Evolutionary conservation across 306 rosid genomes (phyloP), one percentile per base, ranked within the genome.

Genomic region (Trifolium dubium): DNA sequence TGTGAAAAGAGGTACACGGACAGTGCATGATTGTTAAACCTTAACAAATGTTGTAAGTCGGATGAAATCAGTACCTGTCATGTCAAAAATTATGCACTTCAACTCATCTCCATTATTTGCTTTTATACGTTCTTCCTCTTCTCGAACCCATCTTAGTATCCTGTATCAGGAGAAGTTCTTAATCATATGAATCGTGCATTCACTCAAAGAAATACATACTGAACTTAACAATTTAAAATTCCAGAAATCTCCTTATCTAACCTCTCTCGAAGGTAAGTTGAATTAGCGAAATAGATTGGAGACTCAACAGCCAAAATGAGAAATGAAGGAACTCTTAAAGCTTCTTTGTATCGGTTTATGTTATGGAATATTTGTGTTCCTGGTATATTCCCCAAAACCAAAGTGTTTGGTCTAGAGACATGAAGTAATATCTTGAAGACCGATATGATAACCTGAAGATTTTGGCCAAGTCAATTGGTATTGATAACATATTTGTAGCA

Each of bases 201-300:
- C 71, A 49, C 11, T 35, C 47, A 75, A 76, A 50, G 56, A 60
- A 60, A 60, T 31, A 60, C 31, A 60, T 31, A 14, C 10, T 31
- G 51, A 28, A 60, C 49, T 49, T 40, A 9, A 60, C 54, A 6
- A 32, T 39, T 58, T 59, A 15, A 68, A 8, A 68, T 67, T 29
- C 30, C n/a, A 19, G 49, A 66, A 58, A 47, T 77, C 5, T 23
- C 43, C 18, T 64, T 50, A 69, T 64, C 91, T 56, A 55, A 92
- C 99, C 98, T 90, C 87, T 95, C 99, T 79, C 89, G 93, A 29
- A 95, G 84, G 86, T 92, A 95, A 63, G 93, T 92, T 40, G 98
- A 90, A 79, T 94, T 94, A 44, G 98, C 96, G 43, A 92, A 95
- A 85, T 86, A 95, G 77, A 95, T 83, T 67, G 99, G 99, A 72